These are phyloP conservation scores for Sindora glabra DNA, from an alignment of 306 rosid genomes.

Conservation along the genomic window DNA sequence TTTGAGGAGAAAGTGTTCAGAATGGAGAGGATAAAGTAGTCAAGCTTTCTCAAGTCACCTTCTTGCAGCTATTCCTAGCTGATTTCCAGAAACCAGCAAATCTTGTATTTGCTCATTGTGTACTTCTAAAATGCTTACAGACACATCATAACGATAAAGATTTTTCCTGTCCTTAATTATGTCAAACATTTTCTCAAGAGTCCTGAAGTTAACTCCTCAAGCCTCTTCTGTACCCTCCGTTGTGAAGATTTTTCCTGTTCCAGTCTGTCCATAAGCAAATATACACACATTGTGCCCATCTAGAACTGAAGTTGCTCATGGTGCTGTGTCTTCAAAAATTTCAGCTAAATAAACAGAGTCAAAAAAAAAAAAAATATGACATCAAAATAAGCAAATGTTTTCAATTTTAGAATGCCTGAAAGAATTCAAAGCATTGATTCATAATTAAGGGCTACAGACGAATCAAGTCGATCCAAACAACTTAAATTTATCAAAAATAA, in stretches of 20 bases:
- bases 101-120: constrained; percentile 96
- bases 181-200: constrained; percentile 75
- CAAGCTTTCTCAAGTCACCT: constrained; percentile 36
- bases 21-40: no score
- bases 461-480: no score
- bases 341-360: constrained; percentile 46
- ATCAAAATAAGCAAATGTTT: no score
- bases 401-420: neutral
- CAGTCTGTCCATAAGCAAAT: constrained; percentile 95
- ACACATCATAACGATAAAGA: constrained; percentile 51
- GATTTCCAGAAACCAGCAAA: constrained; percentile 69
- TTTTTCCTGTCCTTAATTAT: constrained; percentile 52
- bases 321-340: constrained; percentile 75
- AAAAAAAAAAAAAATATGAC: constrained; percentile 8
- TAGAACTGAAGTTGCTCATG: constrained; percentile 76
- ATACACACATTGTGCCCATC: constrained; percentile 95
- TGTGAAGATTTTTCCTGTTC: constrained; percentile 92
- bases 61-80: constrained; percentile 53
- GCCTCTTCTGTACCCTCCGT: constrained; percentile 88
- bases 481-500: no score
- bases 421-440: neutral
- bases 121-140: constrained; percentile 92
- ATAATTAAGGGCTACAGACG: no score
- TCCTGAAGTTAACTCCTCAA: constrained; percentile 94
- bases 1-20: no score